phyloP scores from a whole-genome alignment of 352 stramenopile genomes.

The Plasmopara muralis region DNA sequence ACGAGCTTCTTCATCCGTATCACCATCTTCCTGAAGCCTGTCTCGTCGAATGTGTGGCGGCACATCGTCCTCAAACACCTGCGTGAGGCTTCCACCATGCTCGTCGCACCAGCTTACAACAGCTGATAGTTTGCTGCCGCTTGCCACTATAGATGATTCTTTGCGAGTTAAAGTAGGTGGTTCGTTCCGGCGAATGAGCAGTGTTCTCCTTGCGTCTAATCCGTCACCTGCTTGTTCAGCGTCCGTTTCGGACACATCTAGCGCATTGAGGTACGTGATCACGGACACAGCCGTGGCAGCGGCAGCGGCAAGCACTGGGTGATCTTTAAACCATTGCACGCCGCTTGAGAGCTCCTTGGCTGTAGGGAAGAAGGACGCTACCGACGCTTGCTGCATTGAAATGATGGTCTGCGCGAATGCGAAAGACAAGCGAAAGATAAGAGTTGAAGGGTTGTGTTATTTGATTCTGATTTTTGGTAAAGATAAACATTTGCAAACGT shows the following conservation, averaged over 20 bases:
- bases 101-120: constrained; percentile 80
- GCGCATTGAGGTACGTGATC: constrained; percentile 74
- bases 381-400: constrained; percentile 21
- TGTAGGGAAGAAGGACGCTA: constrained; percentile 79
- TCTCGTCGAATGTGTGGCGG: background rate
- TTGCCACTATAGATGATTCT: constrained; percentile 12
- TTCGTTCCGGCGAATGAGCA: constrained; percentile 13
- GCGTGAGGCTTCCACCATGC: constrained; percentile 66
- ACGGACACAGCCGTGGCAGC: constrained; percentile 76
- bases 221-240: constrained; percentile 3
- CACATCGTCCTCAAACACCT: constrained; percentile 56
- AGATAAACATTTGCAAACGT: too few species aligned
- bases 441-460: too few species aligned
- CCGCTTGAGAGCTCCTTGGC: constrained; percentile 78
- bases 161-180: constrained; percentile 18
- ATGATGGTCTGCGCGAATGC: constrained; percentile 11
- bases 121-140: constrained; percentile 43
- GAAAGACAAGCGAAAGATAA: too few species aligned
- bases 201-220: background rate
- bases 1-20: constrained; percentile 23
- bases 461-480: too few species aligned
- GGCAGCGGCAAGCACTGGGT: constrained; percentile 69
- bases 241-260: constrained; percentile 22
- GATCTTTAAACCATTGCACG: constrained; percentile 82
- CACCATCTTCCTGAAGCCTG: constrained; percentile 18